A percentile compares a stretch with the other conserved stretches of the same genome.
These are phyloP conservation scores for Flaveria ramosissima DNA, from an alignment of 129 eudicot species.

Conservation along the genomic window DNA sequence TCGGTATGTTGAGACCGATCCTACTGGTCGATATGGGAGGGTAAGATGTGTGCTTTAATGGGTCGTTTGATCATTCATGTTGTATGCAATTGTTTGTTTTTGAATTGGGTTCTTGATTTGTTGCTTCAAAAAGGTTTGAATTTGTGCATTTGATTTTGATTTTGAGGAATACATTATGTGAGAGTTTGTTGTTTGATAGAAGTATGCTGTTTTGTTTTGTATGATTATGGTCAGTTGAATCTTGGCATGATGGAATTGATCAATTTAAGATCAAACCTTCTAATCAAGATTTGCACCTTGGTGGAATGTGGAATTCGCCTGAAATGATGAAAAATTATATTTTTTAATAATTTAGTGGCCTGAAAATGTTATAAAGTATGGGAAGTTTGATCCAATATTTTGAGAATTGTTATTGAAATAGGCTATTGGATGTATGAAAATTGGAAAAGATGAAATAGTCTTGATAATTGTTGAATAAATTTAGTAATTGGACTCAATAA, in stretches of 20 bases:
- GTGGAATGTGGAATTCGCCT: neutral
- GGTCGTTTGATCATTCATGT: constrained; percentile 1
- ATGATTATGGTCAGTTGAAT: constrained; percentile 1
- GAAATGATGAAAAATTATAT: constrained; percentile 17
- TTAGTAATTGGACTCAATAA: neutral
- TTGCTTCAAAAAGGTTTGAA: neutral
- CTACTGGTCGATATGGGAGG: constrained; percentile 86
- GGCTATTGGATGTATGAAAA: constrained; percentile 9
- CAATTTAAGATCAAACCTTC: constrained; percentile 5
- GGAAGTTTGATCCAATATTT: neutral
- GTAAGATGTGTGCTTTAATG: constrained; percentile 47
- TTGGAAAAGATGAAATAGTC: neutral
- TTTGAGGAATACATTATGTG: no score
- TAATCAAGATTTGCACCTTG: neutral
- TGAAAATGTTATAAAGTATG: no score
- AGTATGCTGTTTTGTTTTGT: neutral
- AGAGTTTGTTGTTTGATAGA: no score
- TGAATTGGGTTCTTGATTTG: constrained; percentile 18
- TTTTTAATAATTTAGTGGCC: neutral
- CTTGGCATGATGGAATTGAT: constrained; percentile 19
- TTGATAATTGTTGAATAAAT: constrained; percentile 18
- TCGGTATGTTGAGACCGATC: constrained; percentile 72
- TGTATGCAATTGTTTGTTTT: constrained; percentile 4
- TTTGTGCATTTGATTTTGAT: no score
- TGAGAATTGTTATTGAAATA: neutral